phyloP scores from a whole-genome alignment of 163 green algal species.

The Scenedesmus sp. region DNA sequence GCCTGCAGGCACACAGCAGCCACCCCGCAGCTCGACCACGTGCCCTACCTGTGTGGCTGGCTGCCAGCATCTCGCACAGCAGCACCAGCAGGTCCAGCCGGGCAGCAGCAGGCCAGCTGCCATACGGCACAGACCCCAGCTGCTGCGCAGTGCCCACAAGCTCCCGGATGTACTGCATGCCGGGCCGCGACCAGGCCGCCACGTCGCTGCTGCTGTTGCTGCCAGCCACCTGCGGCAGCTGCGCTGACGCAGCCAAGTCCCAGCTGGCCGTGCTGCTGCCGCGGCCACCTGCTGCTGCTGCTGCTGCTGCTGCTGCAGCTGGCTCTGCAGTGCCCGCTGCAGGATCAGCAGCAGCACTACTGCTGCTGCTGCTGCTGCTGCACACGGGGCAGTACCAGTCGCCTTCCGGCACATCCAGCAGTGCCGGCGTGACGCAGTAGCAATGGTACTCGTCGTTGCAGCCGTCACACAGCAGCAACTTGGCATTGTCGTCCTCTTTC shows the following conservation, averaged over 20 bases:
- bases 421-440: slow-evolving; percentile 83
- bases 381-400: slow-evolving; percentile 74
- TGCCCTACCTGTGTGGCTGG: background rate
- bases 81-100: slow-evolving; percentile 31
- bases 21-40: background rate
- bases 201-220: slow-evolving; percentile 1
- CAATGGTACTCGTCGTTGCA: slow-evolving; percentile 81
- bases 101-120: slow-evolving; percentile 10
- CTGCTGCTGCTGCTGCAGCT: background rate
- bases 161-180: slow-evolving; percentile 27
- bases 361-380: background rate
- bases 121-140: slow-evolving; percentile 39
- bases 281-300: slow-evolving; percentile 19
- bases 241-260: slow-evolving; percentile 33
- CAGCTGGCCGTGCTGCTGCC: background rate
- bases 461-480: slow-evolving; percentile 77
- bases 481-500: slow-evolving; percentile 71
- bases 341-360: background rate
- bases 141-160: slow-evolving; percentile 35
- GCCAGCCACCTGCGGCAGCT: slow-evolving; percentile 25
- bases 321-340: slow-evolving; percentile 16
- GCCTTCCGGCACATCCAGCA: slow-evolving; percentile 77
- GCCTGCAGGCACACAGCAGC: slow-evolving; percentile 19
- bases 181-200: background rate
- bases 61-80: slow-evolving; percentile 47